Evolutionary conservation across 345 rosid genomes (phyloP), one percentile per base, ranked within the genome.

Genomic region (Draba incana): DNA sequence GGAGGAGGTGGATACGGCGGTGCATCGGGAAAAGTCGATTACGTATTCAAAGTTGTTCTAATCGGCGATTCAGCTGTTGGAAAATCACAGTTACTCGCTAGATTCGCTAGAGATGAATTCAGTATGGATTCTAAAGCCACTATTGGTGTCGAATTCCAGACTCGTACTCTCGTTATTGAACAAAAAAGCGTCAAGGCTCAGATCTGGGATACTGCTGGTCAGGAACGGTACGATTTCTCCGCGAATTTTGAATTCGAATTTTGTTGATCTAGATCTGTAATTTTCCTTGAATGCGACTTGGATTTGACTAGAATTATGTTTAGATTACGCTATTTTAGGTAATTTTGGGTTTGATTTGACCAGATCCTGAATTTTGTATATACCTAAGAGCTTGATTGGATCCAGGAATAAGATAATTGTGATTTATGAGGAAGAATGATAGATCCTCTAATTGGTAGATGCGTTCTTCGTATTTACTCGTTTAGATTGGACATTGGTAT

Each of bases 121-220:
- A 92, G 88, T 57, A 77, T 84, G 60, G 93, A 92, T 80, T 92
- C 97, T 4, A 92, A 92, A 60, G 92, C 97, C 41, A 92, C 98
- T 6, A 92, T 90, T 58, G 97, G 98, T 14, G 98, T 90, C 13
- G 98, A 92, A 81, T 92, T 92, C 68, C 96, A 92, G 75, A 92
- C 97, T 43, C 84, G 88, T 58, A 87, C 88, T 5, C 72, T 90
- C 48, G 75, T 75, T 15, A 90, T 92, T 57, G 81, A 88, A 33
- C 88, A 87, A 11, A 90, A 90, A 78, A 85, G 85, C 64, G 84
- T 92, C 30, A 90, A 92, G 78, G 98, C 97, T 62, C 98, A 92
- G 97, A 90, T 92, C 97, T 92, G 98, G 98, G 98, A 92, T 64
- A 92, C 98, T 64, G 98, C 97, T 62, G 98, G 97, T 13, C 96